These are phyloP conservation scores for Populus euphratica DNA, from an alignment of 345 rosid species.

Conservation along the genomic window DNA sequence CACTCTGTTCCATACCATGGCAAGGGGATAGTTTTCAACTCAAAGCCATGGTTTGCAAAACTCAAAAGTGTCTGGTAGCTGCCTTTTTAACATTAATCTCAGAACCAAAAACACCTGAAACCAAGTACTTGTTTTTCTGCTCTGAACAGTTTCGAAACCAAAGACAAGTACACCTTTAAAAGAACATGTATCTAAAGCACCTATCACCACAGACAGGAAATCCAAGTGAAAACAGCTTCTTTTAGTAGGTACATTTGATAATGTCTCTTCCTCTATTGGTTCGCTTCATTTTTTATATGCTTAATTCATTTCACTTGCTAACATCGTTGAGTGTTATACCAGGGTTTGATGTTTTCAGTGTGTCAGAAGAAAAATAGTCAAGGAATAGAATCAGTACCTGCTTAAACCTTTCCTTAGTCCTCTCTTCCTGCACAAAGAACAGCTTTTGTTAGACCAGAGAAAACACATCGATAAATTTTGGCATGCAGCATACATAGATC, in stretches of 20 bases:
- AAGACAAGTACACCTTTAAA: background rate
- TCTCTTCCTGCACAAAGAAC: slow-evolving; percentile 51
- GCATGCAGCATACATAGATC: background rate
- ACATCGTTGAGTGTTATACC: background rate
- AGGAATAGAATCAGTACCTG: slow-evolving; percentile 43
- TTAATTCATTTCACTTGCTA: background rate
- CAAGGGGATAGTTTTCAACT: background rate
- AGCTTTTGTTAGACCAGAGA: slow-evolving; percentile 1
- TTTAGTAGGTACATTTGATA: background rate
- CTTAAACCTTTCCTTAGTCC: slow-evolving; percentile 58
- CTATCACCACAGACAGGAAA: background rate
- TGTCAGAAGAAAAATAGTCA: background rate
- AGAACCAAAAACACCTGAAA: background rate
- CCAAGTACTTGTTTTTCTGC: background rate
- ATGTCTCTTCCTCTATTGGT: background rate
- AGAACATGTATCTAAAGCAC: background rate
- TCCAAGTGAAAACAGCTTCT: background rate
- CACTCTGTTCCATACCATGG: background rate
- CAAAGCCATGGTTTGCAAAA: background rate
- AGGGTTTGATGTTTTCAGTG: background rate
- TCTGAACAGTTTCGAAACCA: background rate
- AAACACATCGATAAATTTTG: background rate
- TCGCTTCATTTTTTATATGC: background rate
- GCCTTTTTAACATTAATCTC: background rate
- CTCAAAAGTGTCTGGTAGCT: background rate